Evolutionary conservation across 257 asterid species (phyloP), one percentile per base, ranked within the genome.

Genomic region (Salvia splendens): DNA sequence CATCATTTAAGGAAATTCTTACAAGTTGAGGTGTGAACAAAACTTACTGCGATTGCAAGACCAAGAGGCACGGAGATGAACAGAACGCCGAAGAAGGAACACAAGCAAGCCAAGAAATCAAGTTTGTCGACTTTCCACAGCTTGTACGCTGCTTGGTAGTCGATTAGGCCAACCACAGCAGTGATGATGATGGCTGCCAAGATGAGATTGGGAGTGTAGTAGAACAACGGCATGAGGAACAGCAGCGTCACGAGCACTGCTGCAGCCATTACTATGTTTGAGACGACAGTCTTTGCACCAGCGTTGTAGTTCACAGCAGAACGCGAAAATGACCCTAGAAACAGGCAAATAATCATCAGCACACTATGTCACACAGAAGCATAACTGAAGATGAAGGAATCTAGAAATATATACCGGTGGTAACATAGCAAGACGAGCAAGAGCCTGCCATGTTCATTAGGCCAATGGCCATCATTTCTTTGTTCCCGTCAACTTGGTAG

Each of bases 401-500:
- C 12, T 6, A 63, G 8, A 46, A 28, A 33, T 33, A 15, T 12
- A 49, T 73, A 83, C 97, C 98, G 12, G 99, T 90, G 56, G 99
- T 90, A 64, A 93, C 95, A 41, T 88, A 93, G 75, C 99, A 93
- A 0, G 99, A 93, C 61, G 95, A 84, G 53, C 95, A 90, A 65
- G 96, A 93, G 33, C 99, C 99, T 12, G 91, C 95, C 88, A 93
- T 90, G 76, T 93, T 93, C 99, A 93, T 93, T 12, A 93, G 77
- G 75, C 99, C 99, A 60, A 93, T 86, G 40, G 97, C 99, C 96
- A 90, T 81, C 99, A 93, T 93, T 84, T 93, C 99, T 81, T 90
- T 86, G 84, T 93, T 90, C 38, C 97, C 99, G 67, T 93, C 99
- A 38, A 93, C 92, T 86, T 90, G 97, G 85, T 93, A 93, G 71